Percentiles rank a stretch among this genome's conserved stretches.
Conservation (phyloP, 2,329 filamentous ascomycete species). For the Cadophora gregata region DNA sequence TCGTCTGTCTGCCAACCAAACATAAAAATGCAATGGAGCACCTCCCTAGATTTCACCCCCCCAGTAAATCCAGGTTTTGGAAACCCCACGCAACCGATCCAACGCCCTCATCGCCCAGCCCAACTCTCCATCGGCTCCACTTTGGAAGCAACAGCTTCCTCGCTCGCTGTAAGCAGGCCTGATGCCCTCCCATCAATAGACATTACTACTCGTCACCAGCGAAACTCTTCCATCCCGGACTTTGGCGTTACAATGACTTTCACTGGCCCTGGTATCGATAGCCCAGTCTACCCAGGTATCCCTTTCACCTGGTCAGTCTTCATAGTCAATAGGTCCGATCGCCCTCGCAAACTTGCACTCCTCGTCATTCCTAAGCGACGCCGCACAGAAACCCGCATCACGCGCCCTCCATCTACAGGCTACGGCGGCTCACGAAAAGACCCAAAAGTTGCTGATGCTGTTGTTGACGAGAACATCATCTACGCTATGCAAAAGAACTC, state of each 20-base stretch:
- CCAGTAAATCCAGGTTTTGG: conserved; percentile 69
- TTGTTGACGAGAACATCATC: conserved; percentile 74
- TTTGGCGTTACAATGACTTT: conserved; percentile 80
- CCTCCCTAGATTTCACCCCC: conserved; percentile 70
- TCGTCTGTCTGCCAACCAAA: conserved; percentile 64
- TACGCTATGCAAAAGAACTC: conserved; percentile 74
- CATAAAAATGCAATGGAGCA: conserved; percentile 71
- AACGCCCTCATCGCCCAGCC: conserved; percentile 65
- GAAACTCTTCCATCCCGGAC: conserved; percentile 56
- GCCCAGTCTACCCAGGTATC: conserved; percentile 66
- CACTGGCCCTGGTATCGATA: conserved; percentile 62
- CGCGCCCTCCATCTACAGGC: conserved; percentile 56
- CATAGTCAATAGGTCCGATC: conserved; percentile 73
- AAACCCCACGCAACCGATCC: conserved; percentile 61
- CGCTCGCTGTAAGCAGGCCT: conserved; percentile 62
- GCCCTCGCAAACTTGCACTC: conserved; percentile 71
- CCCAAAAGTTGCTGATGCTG: conserved; percentile 62
- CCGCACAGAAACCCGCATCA: conserved; percentile 56
- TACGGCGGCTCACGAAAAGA: conserved; percentile 43
- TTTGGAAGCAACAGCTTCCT: conserved; percentile 55
- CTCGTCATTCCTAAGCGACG: conserved; percentile 70
- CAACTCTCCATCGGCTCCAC: conserved; percentile 67
- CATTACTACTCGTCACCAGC: conserved; percentile 51
- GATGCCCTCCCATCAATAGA: conserved; percentile 66
- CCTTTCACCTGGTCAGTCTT: conserved; percentile 76